phyloP scores from a whole-genome alignment of 306 rosid genomes.

The Rosa multiflora region DNA sequence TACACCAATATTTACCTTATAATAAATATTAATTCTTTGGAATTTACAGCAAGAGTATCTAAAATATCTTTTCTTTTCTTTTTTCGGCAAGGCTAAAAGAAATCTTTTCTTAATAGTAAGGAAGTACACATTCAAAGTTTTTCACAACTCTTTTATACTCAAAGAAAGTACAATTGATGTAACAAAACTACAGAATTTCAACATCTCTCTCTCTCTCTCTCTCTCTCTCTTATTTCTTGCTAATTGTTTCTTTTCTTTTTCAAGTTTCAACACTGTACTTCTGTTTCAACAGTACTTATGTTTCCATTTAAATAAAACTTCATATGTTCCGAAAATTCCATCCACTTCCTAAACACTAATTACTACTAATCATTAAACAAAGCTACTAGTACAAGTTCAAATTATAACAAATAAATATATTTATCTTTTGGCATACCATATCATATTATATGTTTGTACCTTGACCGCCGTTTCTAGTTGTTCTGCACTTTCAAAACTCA shows the following conservation, averaged over 20 bases:
- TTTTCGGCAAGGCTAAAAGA: too few relatives aligned
- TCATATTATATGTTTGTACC: conserved; percentile 40
- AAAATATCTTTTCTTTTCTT: too few relatives aligned
- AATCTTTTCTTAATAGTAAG: neutral
- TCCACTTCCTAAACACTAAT: neutral
- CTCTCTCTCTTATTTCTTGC: neutral
- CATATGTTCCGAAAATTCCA: neutral
- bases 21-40: neutral
- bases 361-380: neutral
- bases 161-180: too few relatives aligned
- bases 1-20: neutral
- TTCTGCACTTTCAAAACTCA: conserved; percentile 66
- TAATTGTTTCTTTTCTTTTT: neutral
- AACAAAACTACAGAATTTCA: neutral
- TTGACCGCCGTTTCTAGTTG: conserved; percentile 53
- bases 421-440: too few relatives aligned
- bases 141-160: too few relatives aligned
- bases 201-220: too few relatives aligned
- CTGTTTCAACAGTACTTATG: neutral
- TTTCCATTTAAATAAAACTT: neutral
- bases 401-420: too few relatives aligned
- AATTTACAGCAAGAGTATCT: neutral
- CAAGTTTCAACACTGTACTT: too few relatives aligned
- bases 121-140: neutral
- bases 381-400: neutral